phyloP scores from a whole-genome alignment of 2,329 filamentous ascomycete species.

The Cordyceps sp. region DNA sequence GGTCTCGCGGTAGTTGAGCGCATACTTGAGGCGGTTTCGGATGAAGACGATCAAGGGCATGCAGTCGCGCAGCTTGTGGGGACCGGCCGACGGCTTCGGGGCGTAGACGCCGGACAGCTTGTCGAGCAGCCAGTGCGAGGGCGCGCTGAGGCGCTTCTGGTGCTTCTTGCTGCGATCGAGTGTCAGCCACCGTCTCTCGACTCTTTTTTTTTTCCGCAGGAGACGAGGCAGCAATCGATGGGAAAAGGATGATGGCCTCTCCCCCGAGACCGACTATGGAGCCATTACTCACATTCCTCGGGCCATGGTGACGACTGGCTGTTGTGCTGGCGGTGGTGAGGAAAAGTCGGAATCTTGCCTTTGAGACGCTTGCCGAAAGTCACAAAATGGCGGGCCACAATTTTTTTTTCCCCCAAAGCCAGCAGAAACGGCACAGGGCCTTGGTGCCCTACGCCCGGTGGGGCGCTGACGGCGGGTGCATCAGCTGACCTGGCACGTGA shows the following conservation, averaged over 20 bases:
- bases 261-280: no score
- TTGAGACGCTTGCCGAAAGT: not conserved
- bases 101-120: slow-evolving; percentile 89
- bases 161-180: slow-evolving; percentile 99
- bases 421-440: slow-evolving; percentile 12
- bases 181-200: no score
- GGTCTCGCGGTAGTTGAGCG: slow-evolving; percentile 95
- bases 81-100: slow-evolving; percentile 59
- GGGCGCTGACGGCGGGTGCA: no score
- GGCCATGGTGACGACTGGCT: slow-evolving; percentile 39
- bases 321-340: slow-evolving; percentile 20
- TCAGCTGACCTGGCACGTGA: slow-evolving; percentile 4
- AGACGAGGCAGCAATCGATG: not conserved
- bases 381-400: slow-evolving; percentile 13
- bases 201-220: slow-evolving; percentile 5
- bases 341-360: slow-evolving; percentile 9
- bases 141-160: slow-evolving; percentile 98
- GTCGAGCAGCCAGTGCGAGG: slow-evolving; percentile 99
- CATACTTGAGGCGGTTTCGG: slow-evolving; percentile 95
- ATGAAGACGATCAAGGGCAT: slow-evolving; percentile 98
- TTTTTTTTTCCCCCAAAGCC: slow-evolving; percentile 11
- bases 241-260: no score
- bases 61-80: slow-evolving; percentile 99
- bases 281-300: slow-evolving; percentile 39
- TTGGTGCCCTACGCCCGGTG: slow-evolving; percentile 22